phyloP scores from a whole-genome alignment of 345 rosid species.

The Lumnitzera littorea region DNA sequence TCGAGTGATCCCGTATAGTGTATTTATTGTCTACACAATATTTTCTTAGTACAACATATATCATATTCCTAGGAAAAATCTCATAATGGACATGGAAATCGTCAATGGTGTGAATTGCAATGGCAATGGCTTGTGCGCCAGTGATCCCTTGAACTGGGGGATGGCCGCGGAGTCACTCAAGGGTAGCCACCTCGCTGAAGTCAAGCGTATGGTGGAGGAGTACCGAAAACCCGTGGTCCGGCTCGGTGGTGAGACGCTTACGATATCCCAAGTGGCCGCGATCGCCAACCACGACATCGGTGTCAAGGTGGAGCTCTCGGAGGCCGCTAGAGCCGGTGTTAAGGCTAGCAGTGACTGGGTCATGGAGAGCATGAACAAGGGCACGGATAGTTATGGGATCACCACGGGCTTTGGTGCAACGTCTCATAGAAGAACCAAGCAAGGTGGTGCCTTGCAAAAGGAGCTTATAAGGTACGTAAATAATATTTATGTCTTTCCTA shows the following conservation, averaged over 20 bases:
- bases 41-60: not conserved
- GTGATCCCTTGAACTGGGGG: constrained; percentile 36
- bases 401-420: constrained; percentile 34
- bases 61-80: not conserved
- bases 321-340: constrained; percentile 23
- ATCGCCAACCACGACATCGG: constrained; percentile 6
- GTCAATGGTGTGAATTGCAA: not conserved
- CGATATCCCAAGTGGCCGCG: constrained; percentile 35
- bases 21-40: too few relatives aligned
- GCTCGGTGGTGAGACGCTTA: constrained; percentile 33
- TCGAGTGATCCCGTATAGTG: too few relatives aligned
- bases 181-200: constrained; percentile 46
- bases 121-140: constrained; percentile 1
- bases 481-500: too few relatives aligned
- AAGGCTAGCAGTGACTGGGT: constrained; percentile 39
- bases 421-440: constrained; percentile 27
- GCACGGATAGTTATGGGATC: constrained; percentile 31
- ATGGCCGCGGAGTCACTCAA: constrained; percentile 29
- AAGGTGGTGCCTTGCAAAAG: constrained; percentile 25
- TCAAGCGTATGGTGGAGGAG: constrained; percentile 31
- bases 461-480: constrained; percentile 25
- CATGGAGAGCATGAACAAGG: constrained; percentile 31
- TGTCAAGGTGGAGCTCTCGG: constrained; percentile 19
- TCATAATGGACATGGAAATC: constrained; percentile 6
- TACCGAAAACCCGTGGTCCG: constrained; percentile 29